Evolutionary conservation across 495 filamentous ascomycete species (phyloP).

Genomic region (Hypoxylon perforatum): DNA sequence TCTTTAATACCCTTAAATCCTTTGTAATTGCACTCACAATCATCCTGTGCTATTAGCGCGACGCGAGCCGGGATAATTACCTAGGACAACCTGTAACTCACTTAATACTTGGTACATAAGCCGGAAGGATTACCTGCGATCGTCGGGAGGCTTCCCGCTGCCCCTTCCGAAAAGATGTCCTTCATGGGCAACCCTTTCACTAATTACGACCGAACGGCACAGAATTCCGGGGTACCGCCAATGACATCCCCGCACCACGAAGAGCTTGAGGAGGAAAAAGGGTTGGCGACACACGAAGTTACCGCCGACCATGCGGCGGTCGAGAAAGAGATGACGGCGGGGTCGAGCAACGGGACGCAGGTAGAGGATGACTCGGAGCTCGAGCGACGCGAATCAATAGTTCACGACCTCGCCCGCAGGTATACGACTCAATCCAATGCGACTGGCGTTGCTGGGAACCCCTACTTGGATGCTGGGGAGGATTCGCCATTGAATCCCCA

Average conservation of each 20-base stretch:
- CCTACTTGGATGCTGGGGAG: slow-evolving; percentile 50
- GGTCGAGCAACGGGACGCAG: slow-evolving; percentile 48
- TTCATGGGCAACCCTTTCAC: slow-evolving; percentile 55
- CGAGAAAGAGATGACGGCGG: slow-evolving; percentile 43
- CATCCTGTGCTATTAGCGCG: background rate
- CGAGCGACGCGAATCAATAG: slow-evolving; percentile 54
- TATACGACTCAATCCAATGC: slow-evolving; percentile 58
- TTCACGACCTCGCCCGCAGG: slow-evolving; percentile 58
- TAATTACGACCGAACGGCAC: slow-evolving; percentile 59
- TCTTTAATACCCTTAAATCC: background rate
- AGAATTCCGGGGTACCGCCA: slow-evolving; percentile 42
- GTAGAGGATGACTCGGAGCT: slow-evolving; percentile 55
- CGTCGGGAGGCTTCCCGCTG: background rate
- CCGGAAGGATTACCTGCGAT: background rate
- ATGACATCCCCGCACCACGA: slow-evolving; percentile 26
- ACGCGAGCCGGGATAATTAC: background rate
- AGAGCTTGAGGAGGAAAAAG: slow-evolving; percentile 24
- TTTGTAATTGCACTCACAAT: background rate
- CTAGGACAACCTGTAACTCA: background rate
- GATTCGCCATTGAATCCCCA: slow-evolving; percentile 63
- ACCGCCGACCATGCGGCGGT: slow-evolving; percentile 31
- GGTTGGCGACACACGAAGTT: background rate
- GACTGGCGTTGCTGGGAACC: slow-evolving; percentile 47
- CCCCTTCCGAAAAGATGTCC: slow-evolving; percentile 47
- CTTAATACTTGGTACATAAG: background rate